Evolutionary conservation across 2,329 filamentous ascomycete genomes (phyloP), one percentile per base, ranked within the genome.

Genomic region (Xylariomycetidae sp.): DNA sequence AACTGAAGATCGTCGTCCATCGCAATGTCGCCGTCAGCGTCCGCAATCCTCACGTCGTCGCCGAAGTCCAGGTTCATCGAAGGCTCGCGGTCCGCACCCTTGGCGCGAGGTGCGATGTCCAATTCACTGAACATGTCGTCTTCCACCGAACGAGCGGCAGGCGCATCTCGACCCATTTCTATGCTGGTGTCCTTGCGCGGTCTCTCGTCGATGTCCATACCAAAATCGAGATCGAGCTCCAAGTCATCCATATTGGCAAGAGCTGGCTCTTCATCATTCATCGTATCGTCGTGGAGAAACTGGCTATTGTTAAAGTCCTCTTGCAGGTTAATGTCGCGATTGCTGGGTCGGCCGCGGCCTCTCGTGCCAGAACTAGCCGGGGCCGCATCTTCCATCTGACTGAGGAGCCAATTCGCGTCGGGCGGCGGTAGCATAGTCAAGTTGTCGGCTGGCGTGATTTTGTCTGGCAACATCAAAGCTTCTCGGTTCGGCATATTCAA

Each of bases 381-480:
- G 8, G 68, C 63, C 24, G 72, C 68, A 42, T 78, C 78, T 27
- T 85, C 77, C 38, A 85, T 74, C 52, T 86, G 82, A 9, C 85
- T 81, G 34, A 95, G 66, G 7, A 95, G 74, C 58, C 93, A 81
- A 22, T 85, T 85, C 5, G 88, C 83, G 62, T 95, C 90, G 7
- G 88, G 88, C 43, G 92, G 85, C 19, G 94, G 85, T 16, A 95
- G 72, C 38, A 81, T 63, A 43, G 81, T 77, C 28, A 82, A 68
- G 50, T 81, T 81, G 56, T 98, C 92, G 40, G 92, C 85, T 42
- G 93, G 88, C 9, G 92, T 96, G 47, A 98, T 84, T 34, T 83
- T 82, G 65, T 98, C 92, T 6, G 89, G 88, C 34, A 98, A 74
- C 52, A 90, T 85, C 43, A 96, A 75, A 18, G 87, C 82, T 57